Evolutionary conservation across 2,329 filamentous ascomycete species (phyloP).

Genomic region (Talaromyces atroroseus): DNA sequence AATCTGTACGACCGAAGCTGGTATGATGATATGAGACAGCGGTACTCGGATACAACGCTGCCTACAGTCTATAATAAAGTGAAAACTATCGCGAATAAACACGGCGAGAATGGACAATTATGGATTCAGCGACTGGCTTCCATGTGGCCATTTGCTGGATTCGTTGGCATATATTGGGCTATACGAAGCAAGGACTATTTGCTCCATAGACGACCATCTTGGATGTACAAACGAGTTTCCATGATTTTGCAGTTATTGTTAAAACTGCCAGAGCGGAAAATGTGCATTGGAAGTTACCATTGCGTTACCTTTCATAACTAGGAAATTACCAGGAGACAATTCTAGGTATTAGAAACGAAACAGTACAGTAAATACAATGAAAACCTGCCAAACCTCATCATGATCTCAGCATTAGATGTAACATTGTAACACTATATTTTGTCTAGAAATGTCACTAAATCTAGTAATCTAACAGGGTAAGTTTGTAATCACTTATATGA

Average conservation of each 20-base stretch:
- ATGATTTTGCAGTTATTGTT: background rate
- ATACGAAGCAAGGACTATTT: background rate
- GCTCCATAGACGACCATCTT: background rate
- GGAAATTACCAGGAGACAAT: too few species aligned
- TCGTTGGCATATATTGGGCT: background rate
- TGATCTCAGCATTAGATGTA: too few species aligned
- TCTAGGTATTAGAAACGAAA: too few species aligned
- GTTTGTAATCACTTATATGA: too few species aligned
- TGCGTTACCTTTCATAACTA: too few species aligned
- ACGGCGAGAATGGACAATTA: conserved; percentile 14
- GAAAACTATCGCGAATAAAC: conserved; percentile 2
- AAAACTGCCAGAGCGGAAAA: too few species aligned
- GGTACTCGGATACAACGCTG: conserved; percentile 31
- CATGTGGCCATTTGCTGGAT: background rate
- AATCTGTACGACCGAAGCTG: conserved; percentile 32
- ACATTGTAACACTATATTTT: too few species aligned
- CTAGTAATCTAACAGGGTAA: too few species aligned
- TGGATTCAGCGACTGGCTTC: conserved; percentile 11
- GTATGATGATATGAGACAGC: conserved; percentile 34
- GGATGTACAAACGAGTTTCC: background rate
- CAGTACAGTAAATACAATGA: too few species aligned
- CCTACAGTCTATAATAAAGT: conserved; percentile 36
- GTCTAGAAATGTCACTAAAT: too few species aligned
- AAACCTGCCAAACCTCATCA: too few species aligned
- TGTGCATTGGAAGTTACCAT: too few species aligned